Base-by-base conservation (phyloP, 1,139 yeast genomes). In the Candida buenavistaensis region DNA sequence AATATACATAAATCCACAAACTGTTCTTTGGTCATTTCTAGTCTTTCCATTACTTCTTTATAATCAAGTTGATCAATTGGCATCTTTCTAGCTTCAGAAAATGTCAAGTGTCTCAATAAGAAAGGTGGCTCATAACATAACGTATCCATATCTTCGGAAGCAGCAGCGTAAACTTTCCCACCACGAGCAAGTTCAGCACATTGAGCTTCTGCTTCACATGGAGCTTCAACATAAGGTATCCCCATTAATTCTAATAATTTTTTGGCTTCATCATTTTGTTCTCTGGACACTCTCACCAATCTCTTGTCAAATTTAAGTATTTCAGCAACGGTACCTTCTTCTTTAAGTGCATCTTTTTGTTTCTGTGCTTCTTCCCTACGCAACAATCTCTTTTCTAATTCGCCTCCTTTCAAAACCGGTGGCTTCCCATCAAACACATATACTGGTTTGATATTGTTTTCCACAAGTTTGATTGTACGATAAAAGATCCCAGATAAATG, bases 61-160 rank as follows among this genome's bases (percentile, higher is more conserved):
- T 85, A 77, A 39, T 80, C 75, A 37, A 88, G 82, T 56, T 94
- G 97, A 44, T 87, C 89, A 36, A 92, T 84, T 7, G 97, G 97
- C 62, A 87, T 78, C 56, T 92, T 92, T 52, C 95, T 75, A 17
- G 95, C 94, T 56, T 94, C 98, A 2, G 97, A 80, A 45, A 90
- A 92, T 0, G 97, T 92, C 60, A 92, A 72, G 57, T 92, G 96
- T 47, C 98, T 76, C 43, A 92, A 68, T 39, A 92, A 64, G 41
- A 67, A 79, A 2, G 96, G 95, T 2, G 97, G 87, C 37, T 80
- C 81, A 57, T 92, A 92, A 52, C 97, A 92, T 38, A 92, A 61
- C 0, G 98, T 94, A 62, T 92, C 99, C 98, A 92, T 92, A 76
- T 92, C 99, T 57, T 92, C 99, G 3, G 96, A 86, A 1, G 97